Percentiles rank a stretch among this genome's conserved stretches.
These are phyloP conservation scores for Solanum lycopersicoides DNA, from an alignment of 257 asterid genomes.

Conservation along the genomic window DNA sequence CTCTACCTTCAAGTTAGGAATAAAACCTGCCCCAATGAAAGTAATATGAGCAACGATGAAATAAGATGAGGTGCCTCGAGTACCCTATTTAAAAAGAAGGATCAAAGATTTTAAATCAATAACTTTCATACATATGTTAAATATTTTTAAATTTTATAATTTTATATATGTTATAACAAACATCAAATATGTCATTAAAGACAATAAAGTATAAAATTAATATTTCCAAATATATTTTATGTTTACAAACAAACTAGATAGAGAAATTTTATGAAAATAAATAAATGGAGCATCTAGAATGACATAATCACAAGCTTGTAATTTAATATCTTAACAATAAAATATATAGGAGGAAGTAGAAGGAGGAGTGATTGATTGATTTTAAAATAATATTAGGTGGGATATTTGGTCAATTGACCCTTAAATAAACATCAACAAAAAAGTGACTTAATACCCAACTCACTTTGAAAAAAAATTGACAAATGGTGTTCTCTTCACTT, in stretches of 20 bases:
- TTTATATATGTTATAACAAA: not conserved
- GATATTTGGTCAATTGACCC: not conserved
- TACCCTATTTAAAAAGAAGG: not conserved
- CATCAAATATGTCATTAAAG: not conserved
- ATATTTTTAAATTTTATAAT: not conserved
- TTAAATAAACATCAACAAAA: not conserved
- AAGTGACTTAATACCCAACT: slow-evolving; percentile 1
- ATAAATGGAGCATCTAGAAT: not conserved
- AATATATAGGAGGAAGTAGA: not conserved
- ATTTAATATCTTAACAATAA: not conserved
- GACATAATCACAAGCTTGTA: not conserved
- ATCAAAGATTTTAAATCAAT: not conserved
- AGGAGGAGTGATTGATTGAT: not conserved
- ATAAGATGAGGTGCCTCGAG: not conserved
- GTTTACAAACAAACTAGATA: not conserved
- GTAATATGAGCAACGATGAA: not conserved
- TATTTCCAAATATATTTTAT: not conserved
- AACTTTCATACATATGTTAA: not conserved
- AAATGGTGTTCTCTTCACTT: slow-evolving; percentile 9
- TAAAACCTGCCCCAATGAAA: fast-evolving
- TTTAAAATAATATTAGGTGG: not conserved
- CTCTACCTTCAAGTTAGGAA: not conserved
- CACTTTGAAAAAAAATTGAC: not conserved
- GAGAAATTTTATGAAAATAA: not conserved
- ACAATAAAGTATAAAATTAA: not conserved